Evolutionary conservation across 495 filamentous ascomycete genomes (phyloP), one percentile per base, ranked within the genome.

Genomic region (Aspergillus avenaceus): DNA sequence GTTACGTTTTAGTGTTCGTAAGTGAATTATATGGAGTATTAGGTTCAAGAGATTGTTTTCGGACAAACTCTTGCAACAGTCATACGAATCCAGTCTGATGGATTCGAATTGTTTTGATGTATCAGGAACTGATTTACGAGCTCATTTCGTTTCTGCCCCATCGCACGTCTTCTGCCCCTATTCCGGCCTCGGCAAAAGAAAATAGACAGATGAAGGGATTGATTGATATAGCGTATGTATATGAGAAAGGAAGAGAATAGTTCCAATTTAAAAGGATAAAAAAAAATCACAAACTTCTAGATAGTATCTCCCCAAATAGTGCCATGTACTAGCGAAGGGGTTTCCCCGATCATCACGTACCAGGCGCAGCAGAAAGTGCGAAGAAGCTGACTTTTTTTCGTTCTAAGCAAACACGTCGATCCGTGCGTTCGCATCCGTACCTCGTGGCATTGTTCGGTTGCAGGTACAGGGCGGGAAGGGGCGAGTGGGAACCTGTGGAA

Each of bases 361-460:
- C 42, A n/a, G 42, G 5, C 21, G n/a, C 13, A 5, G 41, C 18
- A 25, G 41, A 23, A 14, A 27, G 6, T 14, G 5, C 42, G 24
- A 28, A 45, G 42, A 45, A 45, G 28, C 42, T 29, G 42, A 16
- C 26, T n/a, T 26, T 19, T 29, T 21, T 24, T 46, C 19, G 23
- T 27, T 36, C 23, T 26, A 40, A 41, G 46, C 46, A 53, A 50
- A 47, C 40, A 50, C 47, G 55, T 53, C 52, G 56, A 59, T 59
- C 56, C 32, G 52, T 54, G 47, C 51, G 38, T 50, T n/a, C 52
- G 26, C 41, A 51, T 38, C 16, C 44, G 45, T 46, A 25, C 55
- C 55, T 58, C 51, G 55, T 59, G 56, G 56, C 48, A 47, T 49
- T 21, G 50, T 45, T 44, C 47, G 32, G 24, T 52, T 52, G 52